These are phyloP conservation scores for Calonectria hongkongensis DNA, from an alignment of 2,329 filamentous ascomycete species.

Conservation along the genomic window DNA sequence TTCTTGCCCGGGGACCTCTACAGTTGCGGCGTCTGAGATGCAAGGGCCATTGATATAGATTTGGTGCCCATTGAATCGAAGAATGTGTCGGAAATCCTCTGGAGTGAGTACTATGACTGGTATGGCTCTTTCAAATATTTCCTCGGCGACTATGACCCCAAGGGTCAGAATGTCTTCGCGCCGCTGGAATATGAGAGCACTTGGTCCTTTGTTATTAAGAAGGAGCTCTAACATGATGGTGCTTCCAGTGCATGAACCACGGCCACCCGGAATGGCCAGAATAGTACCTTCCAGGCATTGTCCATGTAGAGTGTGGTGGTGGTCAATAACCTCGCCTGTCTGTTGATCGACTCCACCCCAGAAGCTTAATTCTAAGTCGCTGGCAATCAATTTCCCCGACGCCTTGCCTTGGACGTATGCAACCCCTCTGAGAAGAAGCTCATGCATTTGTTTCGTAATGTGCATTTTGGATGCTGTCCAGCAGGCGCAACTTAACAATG, in stretches of 20 bases:
- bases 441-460: not conserved
- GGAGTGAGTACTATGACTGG: constrained; percentile 22
- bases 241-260: constrained; percentile 40
- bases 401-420: constrained; percentile 26
- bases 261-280: constrained; percentile 37
- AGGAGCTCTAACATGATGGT: constrained; percentile 35
- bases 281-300: constrained; percentile 22
- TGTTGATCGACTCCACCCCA: constrained; percentile 37
- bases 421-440: not conserved
- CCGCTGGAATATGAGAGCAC: constrained; percentile 35
- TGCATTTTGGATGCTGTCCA: not conserved
- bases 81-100: not conserved
- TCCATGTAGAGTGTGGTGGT: constrained; percentile 30
- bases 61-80: constrained; percentile 18
- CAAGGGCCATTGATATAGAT: constrained; percentile 37
- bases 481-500: not conserved
- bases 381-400: constrained; percentile 26
- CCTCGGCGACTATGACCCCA: constrained; percentile 36
- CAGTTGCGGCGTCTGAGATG: not conserved
- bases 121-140: constrained; percentile 31
- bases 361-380: constrained; percentile 37
- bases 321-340: constrained; percentile 41
- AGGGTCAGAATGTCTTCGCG: constrained; percentile 39
- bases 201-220: constrained; percentile 30
- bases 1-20: not conserved